A percentile compares a stretch with the other conserved stretches of the same genome.
Evolutionary conservation across 768 basidiomycete genomes (phyloP).

Genomic region (Candolleomyces aberdarensis): DNA sequence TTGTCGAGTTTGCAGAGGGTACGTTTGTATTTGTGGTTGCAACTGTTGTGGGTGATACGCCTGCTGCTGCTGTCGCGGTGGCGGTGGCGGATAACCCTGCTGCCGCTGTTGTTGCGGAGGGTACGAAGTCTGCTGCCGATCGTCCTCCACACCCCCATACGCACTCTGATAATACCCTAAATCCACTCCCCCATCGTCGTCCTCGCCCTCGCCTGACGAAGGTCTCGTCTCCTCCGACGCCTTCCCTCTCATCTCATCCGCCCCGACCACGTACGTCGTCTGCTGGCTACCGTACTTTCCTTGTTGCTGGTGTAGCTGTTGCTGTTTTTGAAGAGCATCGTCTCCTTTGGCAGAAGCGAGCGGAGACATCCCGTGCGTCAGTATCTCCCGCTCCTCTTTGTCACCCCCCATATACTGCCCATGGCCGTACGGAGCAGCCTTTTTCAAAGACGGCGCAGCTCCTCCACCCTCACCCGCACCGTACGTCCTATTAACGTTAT

Average conservation of each 20-base stretch:
- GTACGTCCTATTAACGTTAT: not conserved
- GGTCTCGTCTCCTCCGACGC: not conserved
- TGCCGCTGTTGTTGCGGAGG: too few species aligned
- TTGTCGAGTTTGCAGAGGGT: too few species aligned
- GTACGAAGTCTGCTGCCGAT: too few species aligned
- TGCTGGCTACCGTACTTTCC: too few species aligned
- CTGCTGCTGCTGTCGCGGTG: too few species aligned
- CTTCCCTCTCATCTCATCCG: not conserved
- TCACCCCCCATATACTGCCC: not conserved
- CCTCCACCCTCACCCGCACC: not conserved
- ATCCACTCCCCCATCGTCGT: not conserved
- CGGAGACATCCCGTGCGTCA: not conserved
- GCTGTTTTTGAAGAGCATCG: not conserved
- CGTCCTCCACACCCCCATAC: not conserved
- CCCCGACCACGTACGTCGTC: too few species aligned
- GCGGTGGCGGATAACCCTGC: too few species aligned
- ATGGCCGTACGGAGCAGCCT: not conserved
- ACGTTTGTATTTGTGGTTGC: too few species aligned
- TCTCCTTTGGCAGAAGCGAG: not conserved
- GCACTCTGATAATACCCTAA: conserved; percentile 1
- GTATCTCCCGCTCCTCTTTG: not conserved
- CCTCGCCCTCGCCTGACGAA: not conserved
- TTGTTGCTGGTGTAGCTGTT: not conserved
- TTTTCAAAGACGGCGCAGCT: not conserved
- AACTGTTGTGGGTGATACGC: too few species aligned